phyloP scores from a whole-genome alignment of 768 basidiomycete species.

The Tremella yokohamensis region DNA sequence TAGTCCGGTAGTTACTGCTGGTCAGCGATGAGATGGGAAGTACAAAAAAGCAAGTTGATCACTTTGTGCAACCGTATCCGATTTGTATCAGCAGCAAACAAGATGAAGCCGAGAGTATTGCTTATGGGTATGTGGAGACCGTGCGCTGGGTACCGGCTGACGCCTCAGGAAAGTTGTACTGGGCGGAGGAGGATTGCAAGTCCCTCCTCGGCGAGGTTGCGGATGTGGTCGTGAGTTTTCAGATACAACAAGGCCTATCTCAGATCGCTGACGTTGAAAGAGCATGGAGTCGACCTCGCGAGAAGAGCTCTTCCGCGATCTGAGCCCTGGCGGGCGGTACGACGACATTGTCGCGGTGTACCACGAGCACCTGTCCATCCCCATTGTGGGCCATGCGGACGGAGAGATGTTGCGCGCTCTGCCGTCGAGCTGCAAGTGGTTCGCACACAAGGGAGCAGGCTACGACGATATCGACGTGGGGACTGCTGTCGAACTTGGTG shows the following conservation, averaged over 20 bases:
- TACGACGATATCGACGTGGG: slow-evolving; percentile 25
- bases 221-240: slow-evolving; percentile 65
- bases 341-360: slow-evolving; percentile 68
- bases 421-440: slow-evolving; percentile 13
- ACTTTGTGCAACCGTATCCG: too few relatives aligned
- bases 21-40: too few relatives aligned
- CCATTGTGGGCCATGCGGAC: slow-evolving; percentile 11
- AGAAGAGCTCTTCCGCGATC: slow-evolving; percentile 63
- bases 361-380: slow-evolving; percentile 64
- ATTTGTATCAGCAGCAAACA: neutral
- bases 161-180: slow-evolving; percentile 10
- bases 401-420: slow-evolving; percentile 12
- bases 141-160: neutral
- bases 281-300: slow-evolving; percentile 62
- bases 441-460: slow-evolving; percentile 22
- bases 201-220: slow-evolving; percentile 63
- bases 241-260: too few relatives aligned
- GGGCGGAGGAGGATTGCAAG: slow-evolving; percentile 34
- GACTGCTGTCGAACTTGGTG: slow-evolving; percentile 18
- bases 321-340: slow-evolving; percentile 62
- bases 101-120: slow-evolving; percentile 11
- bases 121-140: slow-evolving; percentile 8
- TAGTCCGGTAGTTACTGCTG: too few relatives aligned
- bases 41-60: too few relatives aligned
- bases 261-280: neutral